phyloP scores from a whole-genome alignment of 1,139 yeast species.

The Suhomyces bolitotheri region DNA sequence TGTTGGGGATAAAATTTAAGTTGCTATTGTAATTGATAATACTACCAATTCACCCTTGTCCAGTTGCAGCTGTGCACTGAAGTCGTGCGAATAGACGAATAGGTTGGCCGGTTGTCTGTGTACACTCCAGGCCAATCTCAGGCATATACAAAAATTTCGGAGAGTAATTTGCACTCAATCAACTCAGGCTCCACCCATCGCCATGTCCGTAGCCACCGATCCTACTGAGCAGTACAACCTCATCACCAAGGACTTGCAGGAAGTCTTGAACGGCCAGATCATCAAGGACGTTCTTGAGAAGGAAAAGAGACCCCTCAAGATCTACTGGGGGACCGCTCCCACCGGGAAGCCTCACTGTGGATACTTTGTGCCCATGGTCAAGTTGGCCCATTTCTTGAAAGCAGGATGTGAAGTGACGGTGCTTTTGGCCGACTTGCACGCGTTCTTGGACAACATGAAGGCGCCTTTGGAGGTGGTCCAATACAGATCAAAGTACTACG shows the following conservation, averaged over 20 bases:
- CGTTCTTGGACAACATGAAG: slow-evolving; percentile 96
- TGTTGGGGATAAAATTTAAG: too few species aligned
- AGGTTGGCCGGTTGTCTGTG: too few species aligned
- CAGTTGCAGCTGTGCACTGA: too few species aligned
- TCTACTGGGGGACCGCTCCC: slow-evolving; percentile 93
- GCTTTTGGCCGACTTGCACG: slow-evolving; percentile 94
- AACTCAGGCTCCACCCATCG: too few species aligned
- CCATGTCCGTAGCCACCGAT: slow-evolving; percentile 27
- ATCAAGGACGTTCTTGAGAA: slow-evolving; percentile 81
- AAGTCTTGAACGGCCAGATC: slow-evolving; percentile 84
- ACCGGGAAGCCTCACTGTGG: slow-evolving; percentile 99
- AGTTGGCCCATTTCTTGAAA: slow-evolving; percentile 88
- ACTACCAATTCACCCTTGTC: too few species aligned
- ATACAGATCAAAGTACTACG: slow-evolving; percentile 89
- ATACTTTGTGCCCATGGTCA: slow-evolving; percentile 96
- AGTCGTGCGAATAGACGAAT: too few species aligned
- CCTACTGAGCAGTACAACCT: slow-evolving; percentile 72
- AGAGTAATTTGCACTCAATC: too few species aligned
- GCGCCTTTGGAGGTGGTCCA: slow-evolving; percentile 92
- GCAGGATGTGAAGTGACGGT: slow-evolving; percentile 97
- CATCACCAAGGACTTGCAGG: slow-evolving; percentile 86
- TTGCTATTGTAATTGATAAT: too few species aligned
- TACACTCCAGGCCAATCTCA: too few species aligned
- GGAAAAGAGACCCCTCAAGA: slow-evolving; percentile 75
- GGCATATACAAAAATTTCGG: too few species aligned